These are phyloP conservation scores for Sugiyamaella qingdaonensis DNA, from an alignment of 805 yeast species.

Conservation along the genomic window DNA sequence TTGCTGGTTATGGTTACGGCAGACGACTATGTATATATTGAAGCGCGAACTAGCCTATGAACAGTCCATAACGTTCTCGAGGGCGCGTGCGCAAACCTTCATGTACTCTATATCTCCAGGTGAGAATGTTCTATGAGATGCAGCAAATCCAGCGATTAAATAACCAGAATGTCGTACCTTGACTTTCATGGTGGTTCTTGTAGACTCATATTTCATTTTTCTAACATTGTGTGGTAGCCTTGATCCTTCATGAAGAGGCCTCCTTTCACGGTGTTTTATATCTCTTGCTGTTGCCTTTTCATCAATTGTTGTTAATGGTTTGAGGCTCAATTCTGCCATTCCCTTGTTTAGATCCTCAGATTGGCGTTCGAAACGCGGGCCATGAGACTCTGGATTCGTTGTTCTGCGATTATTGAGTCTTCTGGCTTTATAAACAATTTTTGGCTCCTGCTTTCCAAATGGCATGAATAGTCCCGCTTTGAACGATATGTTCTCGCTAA, in stretches of 20 bases:
- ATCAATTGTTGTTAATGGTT: no score
- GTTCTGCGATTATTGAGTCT: not conserved
- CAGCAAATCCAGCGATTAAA: constrained; percentile 26
- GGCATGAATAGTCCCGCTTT: constrained; percentile 26
- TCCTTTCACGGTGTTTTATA: not conserved
- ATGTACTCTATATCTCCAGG: constrained; percentile 29
- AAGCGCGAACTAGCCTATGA: not conserved
- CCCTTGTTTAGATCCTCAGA: not conserved
- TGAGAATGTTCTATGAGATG: constrained; percentile 21
- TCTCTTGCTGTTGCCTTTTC: not conserved
- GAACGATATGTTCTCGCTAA: constrained; percentile 13
- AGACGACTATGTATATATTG: no score
- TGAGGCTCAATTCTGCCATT: no score
- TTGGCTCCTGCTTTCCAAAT: constrained; percentile 8
- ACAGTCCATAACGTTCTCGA: constrained; percentile 22
- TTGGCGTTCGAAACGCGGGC: not conserved
- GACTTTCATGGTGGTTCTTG: constrained; percentile 1
- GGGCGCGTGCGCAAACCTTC: constrained; percentile 27
- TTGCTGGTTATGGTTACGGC: no score
- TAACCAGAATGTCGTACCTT: constrained; percentile 24
- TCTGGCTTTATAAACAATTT: not conserved
- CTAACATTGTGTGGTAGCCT: not conserved
- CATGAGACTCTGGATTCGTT: not conserved
- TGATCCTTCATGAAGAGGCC: not conserved
- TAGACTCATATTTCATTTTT: no score